phyloP scores from a whole-genome alignment of 2,329 filamentous ascomycete species.

The Pezicula radicicola region DNA sequence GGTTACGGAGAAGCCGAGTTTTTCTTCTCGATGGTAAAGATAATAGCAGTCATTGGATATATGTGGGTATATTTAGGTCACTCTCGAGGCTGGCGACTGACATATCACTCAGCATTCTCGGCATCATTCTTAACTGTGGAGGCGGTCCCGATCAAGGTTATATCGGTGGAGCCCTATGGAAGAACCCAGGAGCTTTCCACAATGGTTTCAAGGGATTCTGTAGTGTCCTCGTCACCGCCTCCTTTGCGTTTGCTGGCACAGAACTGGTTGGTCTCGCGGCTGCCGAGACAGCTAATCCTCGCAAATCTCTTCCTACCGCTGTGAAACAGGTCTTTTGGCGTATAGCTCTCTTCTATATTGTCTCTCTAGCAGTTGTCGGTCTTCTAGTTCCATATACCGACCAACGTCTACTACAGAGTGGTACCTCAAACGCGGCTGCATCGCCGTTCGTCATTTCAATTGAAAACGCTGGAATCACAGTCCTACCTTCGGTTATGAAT shows the following conservation, averaged over 20 bases:
- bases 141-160: constrained; percentile 72
- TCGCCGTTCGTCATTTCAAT: constrained; percentile 96
- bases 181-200: constrained; percentile 77
- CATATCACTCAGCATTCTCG: constrained; percentile 61
- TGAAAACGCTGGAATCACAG: constrained; percentile 74
- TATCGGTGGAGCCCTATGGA: constrained; percentile 78
- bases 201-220: constrained; percentile 83
- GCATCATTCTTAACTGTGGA: constrained; percentile 81
- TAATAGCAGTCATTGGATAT: constrained; percentile 82
- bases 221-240: constrained; percentile 72
- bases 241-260: constrained; percentile 74
- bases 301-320: constrained; percentile 79
- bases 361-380: constrained; percentile 77
- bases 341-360: constrained; percentile 85
- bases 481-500: constrained; percentile 88
- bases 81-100: not conserved
- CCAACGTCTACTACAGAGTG: constrained; percentile 54
- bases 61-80: constrained; percentile 53
- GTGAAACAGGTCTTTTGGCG: constrained; percentile 96
- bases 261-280: constrained; percentile 75
- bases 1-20: constrained; percentile 91
- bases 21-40: constrained; percentile 80
- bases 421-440: constrained; percentile 64
- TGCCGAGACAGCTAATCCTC: constrained; percentile 74
- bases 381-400: constrained; percentile 77